Base-by-base conservation (phyloP, 495 filamentous ascomycete species). In the Neurospora sp. region DNA sequence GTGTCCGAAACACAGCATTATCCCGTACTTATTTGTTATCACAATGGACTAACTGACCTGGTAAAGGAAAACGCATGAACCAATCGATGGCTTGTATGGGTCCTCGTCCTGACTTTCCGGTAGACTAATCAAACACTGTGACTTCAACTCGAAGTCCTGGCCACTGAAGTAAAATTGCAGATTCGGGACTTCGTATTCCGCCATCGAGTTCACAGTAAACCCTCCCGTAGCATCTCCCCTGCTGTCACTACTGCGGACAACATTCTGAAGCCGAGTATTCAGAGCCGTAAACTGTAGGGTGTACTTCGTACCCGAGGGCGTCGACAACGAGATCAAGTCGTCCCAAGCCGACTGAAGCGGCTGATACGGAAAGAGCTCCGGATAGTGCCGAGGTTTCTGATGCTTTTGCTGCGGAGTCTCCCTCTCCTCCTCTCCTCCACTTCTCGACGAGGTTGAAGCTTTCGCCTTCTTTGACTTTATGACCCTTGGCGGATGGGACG, bases 401-500 rank as follows among this genome's bases (percentile, higher is more conserved):
- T 73, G 75, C n/a, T 72, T 27, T 27, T 18, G 27, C 53, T 9
- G 48, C 5, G 35, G 68, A 2, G 0, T 46, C n/a, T 48, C 27
- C 37, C 18, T 44, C 1, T 39, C 31, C 9, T 72, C 74, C 18
- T 69, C 69, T 18, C 48, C 72, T 20, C 61, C 71, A 11, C 59
- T 72, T 46, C 39, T 61, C 69, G 70, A 74, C 42, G 68, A 48
- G 38, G 70, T 76, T 42, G 71, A 72, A 20, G 71, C 72, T 37
- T 78, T 76, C 12, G 73, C 71, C 73, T 75, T 78, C 61, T 72
- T 81, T 9, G 81, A 75, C 38, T 81, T 76, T 38, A 81, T 78
- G 22, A 82, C 81, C n/a, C 81, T 79, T n/a, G 81, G 82, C n/a
- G 82, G 84, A 61, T 84, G 84, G 3, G 81, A 84, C 38, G 83